A percentile compares a stretch with the other conserved stretches of the same genome.
Evolutionary conservation across 352 stramenopile genomes (phyloP).

Genomic region (Phytophthora boehmeriae): DNA sequence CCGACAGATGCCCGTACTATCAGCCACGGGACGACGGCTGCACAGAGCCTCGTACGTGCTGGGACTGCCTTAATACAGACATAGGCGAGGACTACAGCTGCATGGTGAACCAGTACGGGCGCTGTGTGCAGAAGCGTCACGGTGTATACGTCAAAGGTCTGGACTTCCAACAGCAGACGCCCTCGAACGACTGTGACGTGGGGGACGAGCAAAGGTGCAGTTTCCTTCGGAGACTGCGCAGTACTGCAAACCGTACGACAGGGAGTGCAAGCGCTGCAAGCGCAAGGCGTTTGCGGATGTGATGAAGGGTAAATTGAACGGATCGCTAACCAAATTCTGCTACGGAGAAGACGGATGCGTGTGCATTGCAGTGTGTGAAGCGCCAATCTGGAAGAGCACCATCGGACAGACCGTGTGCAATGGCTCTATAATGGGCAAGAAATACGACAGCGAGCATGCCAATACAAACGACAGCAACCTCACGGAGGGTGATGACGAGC

Average conservation of each 20-base stretch:
- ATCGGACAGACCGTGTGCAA: conserved; percentile 39
- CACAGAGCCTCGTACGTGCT: conserved; percentile 53
- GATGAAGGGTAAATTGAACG: conserved; percentile 39
- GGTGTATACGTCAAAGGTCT: conserved; percentile 19
- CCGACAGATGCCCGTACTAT: conserved; percentile 35
- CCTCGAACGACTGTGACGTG: conserved; percentile 34
- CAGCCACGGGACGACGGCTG: conserved; percentile 34
- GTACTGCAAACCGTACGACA: conserved; percentile 46
- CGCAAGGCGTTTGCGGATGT: conserved; percentile 31
- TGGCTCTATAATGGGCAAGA: conserved; percentile 25
- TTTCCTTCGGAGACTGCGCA: conserved; percentile 36
- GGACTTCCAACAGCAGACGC: conserved; percentile 27
- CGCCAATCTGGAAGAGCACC: conserved; percentile 36
- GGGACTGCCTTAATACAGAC: conserved; percentile 65
- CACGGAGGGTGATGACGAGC: conserved; percentile 4
- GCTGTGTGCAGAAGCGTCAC: conserved; percentile 42
- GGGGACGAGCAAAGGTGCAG: conserved; percentile 45
- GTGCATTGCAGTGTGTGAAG: conserved; percentile 48
- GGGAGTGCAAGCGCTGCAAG: conserved; percentile 34
- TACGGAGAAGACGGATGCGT: conserved; percentile 38
- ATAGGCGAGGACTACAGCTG: conserved; percentile 38
- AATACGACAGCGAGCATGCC: conserved; percentile 32
- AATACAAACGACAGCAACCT: conserved; percentile 22
- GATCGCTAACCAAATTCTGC: conserved; percentile 46
- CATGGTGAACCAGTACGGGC: conserved; percentile 49